phyloP scores from a whole-genome alignment of 202 grass and related monocot species.

The Setaria italica region DNA sequence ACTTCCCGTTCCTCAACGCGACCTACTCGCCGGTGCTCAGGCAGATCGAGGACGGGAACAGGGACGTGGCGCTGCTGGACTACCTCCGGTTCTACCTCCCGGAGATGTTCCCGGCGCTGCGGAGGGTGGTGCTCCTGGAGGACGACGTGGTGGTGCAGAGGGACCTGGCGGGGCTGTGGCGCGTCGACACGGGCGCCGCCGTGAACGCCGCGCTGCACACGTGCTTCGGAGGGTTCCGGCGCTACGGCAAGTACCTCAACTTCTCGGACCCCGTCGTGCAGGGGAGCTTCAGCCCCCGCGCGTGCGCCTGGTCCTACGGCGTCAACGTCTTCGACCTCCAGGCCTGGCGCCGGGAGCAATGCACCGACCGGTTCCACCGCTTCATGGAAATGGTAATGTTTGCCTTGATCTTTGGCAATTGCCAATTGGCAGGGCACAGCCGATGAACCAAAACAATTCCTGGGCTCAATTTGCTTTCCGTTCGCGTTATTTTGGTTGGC shows the following conservation, averaged over 20 bases:
- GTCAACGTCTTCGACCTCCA: conserved; percentile 86
- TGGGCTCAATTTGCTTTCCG: not conserved
- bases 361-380: conserved; percentile 76
- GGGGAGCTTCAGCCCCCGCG: conserved; percentile 58
- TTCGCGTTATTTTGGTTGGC: not conserved
- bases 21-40: conserved; percentile 70
- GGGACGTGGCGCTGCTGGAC: conserved; percentile 72
- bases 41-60: conserved; percentile 62
- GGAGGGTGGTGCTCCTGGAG: conserved; percentile 75
- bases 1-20: conserved; percentile 74
- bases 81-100: conserved; percentile 92
- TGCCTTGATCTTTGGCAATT: not conserved
- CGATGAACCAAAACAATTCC: not conserved
- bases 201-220: conserved; percentile 83
- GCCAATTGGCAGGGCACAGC: conserved; percentile 22
- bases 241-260: conserved; percentile 86
- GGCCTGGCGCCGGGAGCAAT: conserved; percentile 75
- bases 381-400: conserved; percentile 68
- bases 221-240: conserved; percentile 86
- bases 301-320: conserved; percentile 88
- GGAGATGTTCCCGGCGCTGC: conserved; percentile 80
- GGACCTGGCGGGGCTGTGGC: conserved; percentile 74
- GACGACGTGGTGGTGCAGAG: conserved; percentile 94
- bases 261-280: conserved; percentile 67
- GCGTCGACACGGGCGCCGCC: conserved; percentile 65